Base-by-base conservation (phyloP, 2,329 filamentous ascomycete genomes). In the Hypoxylon sp. region DNA sequence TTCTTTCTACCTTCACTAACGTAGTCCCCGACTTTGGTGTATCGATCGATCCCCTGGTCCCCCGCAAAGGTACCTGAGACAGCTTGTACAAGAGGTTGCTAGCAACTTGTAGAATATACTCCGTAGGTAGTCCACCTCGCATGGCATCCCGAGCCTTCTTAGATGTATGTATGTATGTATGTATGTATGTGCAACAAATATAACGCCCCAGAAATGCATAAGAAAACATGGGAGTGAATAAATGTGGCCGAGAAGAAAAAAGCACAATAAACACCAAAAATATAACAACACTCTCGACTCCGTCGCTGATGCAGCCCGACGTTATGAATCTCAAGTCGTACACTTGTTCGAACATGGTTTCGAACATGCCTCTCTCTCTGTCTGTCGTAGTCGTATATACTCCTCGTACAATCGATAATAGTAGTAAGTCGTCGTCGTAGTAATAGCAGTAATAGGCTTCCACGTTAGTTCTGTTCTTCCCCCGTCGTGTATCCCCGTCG, bases 301-400 rank as follows among this genome's bases (percentile, higher is more conserved):
- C 55, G 26, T 55, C 55, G 55, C 55, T 58, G 36, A 58, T 58
- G 55, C 55, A 58, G 35, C 36, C 48, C 47, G 51, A 55, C 36
- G 48, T n/a, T 58, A 52, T 49, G 51, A 49, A 55, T 55, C 43
- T 30, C 35, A 52, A 46, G 51, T 37, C 48, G 51, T 58, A 52
- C 31, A 51, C 25, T 47, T 23, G 31, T 29, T 38, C 42, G 25
- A 35, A 53, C 46, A 34, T 46, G 29, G 27, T 31, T 27, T 27
- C 35, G 43, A 25, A 25, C 21, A 5, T 25, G 5, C 21, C 21
- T 25, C 21, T n/a, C n/a, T n/a, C n/a, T n/a, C n/a, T n/a, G n/a
- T 25, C 35, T 37, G 32, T 27, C 40, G 26, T 40, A 34, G 41
- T 41, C 51, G 19, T 51, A 38, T 48, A 50, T 51, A 48, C 21